Base-by-base conservation (phyloP, 352 stramenopile species). In the Pythium guiyangense region DNA sequence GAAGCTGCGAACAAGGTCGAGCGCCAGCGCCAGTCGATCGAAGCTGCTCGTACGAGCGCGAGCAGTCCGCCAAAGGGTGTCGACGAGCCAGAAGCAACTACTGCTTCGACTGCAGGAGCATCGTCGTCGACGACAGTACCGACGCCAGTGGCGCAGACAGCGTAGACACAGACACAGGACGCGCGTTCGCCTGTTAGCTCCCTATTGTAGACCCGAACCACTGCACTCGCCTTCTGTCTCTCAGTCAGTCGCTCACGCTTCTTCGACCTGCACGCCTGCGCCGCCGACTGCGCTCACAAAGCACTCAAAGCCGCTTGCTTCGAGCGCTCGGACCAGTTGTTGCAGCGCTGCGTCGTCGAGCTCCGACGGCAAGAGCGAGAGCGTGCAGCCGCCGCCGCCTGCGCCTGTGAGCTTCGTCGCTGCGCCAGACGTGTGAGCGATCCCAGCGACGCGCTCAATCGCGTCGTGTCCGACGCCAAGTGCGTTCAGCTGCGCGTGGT, bases 391-490 rank as follows among this genome's bases (percentile, higher is more conserved):
- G 6, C 92, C 91, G 22, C 78, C 79, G 39, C 85, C 86, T 9
- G 92, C 92, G 9, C 92, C 92, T 18, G 92, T 98, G 35, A 98
- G 70, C 57, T 98, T 98, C n/a, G 82, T 93, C 54, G 67, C 66
- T 17, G 86, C 76, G 20, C 77, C 79, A 53, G 76, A 71, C 20
- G 62, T 0, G 9, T 26, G 17, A 15, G 42, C n/a, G 18, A 47
- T 25, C 17, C 4, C 11, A 6, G 20, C 42, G n/a, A 47, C 42
- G 17, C 42, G 42, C 42, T 96, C 84, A 49, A 98, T 90, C 47
- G 84, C 71, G 6, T 66, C 54, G 56, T 97, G 92, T 25, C 92
- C 77, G 2, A 97, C 89, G 14, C 84, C 86, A 9, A 98, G 60
- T 17, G 68, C 64, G 22, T 84, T 79, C 31, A 97, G 64, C 52